Evolutionary conservation across 768 basidiomycete genomes (phyloP), one percentile per base, ranked within the genome.

Genomic region (Russula compacta): DNA sequence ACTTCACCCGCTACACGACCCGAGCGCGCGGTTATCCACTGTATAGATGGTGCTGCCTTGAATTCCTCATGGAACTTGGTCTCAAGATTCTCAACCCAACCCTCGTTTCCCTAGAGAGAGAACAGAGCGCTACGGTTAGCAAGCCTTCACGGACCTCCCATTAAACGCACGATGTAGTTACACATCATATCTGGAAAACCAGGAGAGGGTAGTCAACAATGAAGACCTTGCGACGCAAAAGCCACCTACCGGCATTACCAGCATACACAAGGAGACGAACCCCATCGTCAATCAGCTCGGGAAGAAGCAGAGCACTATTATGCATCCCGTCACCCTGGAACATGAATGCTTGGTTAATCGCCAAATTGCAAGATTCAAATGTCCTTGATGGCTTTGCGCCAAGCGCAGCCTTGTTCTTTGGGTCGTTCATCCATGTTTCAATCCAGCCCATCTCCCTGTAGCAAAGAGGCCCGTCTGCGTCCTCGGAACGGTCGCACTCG

Each of bases 191-290:
- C 65, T 66, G 33, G 8, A 14, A 48, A 47, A 4, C 33, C 36
- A 15, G 35, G 15, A 53, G 17, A 36, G n/a, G 3, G 8, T 17
- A 29, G 43, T 53, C 44, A 38, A 24, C 15, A 53, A 4, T 32
- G 11, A 15, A 5, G 19, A 38, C 14, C 19, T n/a, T 38, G 24
- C 21, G 17, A 33, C 12, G 6, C 15, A n/a, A 29, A 52, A 24
- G 40, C 42, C 24, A 64, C 63, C 3, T 8, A 66, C 65, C 92
- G 79, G 89, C 88, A 65, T 88, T 86, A 19, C 89, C 94, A 61
- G 94, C 92, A 69, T 97, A 98, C 46, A 98, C 84, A 35, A 98
- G 75, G 47, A 99, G 73, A 57, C 91, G 77, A 40, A 99, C 78
- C 6, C 93, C 95, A 42, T 84, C 82, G 53, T 92, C 81, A 48